These are phyloP conservation scores for Chaetomiaceae sp. DNA, from an alignment of 2,329 filamentous ascomycete species.

Conservation along the genomic window DNA sequence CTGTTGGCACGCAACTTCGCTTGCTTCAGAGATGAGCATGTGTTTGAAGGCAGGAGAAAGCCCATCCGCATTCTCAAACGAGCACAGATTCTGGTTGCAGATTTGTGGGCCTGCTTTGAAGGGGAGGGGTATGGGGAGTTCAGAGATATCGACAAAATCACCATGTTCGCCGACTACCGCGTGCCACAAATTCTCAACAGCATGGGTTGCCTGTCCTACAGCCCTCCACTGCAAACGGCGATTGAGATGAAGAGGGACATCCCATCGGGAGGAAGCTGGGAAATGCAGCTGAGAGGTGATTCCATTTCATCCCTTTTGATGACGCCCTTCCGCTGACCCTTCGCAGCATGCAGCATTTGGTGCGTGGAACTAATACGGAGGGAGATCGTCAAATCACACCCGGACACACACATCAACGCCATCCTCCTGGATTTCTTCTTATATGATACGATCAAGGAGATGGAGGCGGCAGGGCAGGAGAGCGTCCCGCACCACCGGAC, in stretches of 20 bases:
- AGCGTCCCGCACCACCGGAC: conserved; percentile 79
- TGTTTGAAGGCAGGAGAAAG: conserved; percentile 63
- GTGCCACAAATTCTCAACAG: conserved; percentile 88
- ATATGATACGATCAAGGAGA: conserved; percentile 87
- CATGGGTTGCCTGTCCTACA: conserved; percentile 77
- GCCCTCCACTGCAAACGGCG: conserved; percentile 66
- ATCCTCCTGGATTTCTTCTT: conserved; percentile 96
- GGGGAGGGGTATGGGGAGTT: conserved; percentile 75
- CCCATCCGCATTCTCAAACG: conserved; percentile 82
- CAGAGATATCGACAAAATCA: conserved; percentile 86
- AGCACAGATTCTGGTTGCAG: conserved; percentile 91
- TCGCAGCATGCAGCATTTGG: conserved; percentile 85
- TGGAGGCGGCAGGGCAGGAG: conserved; percentile 58
- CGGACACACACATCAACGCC: conserved; percentile 69
- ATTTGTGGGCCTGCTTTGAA: conserved; percentile 93
- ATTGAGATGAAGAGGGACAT: conserved; percentile 61
- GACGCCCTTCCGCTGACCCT: neutral
- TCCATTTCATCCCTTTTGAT: neutral
- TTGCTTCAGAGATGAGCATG: conserved; percentile 78
- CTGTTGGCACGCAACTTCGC: conserved; percentile 73
- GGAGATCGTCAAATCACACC: conserved; percentile 70
- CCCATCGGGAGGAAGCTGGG: conserved; percentile 67
- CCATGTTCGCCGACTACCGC: conserved; percentile 98
- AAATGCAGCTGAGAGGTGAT: conserved; percentile 77
- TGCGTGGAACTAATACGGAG: conserved; percentile 81